Conservation (phyloP, 306 rosid genomes). For the Sicyos baderoa region DNA sequence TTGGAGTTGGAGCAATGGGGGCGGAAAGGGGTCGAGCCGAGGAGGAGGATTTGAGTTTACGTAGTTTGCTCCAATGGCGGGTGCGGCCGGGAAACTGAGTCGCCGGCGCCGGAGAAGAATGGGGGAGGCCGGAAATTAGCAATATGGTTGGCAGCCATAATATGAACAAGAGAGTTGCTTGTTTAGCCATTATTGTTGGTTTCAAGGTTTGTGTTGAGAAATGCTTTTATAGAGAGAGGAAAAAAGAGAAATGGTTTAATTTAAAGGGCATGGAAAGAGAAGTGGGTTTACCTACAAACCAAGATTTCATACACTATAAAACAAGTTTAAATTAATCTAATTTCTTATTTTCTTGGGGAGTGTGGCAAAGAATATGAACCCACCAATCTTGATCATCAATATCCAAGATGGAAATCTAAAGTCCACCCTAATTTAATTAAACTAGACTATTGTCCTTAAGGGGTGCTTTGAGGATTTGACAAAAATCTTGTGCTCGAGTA, state of each 20-base stretch:
- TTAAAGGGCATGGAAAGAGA: not conserved
- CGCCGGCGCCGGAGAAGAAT: not conserved
- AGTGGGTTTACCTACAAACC: not conserved
- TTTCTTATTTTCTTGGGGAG: not conserved
- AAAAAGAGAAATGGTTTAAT: not conserved
- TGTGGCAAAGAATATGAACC: not conserved
- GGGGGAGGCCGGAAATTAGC: not conserved
- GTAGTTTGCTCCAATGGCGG: not conserved
- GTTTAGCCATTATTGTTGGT: not conserved
- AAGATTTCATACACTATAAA: too few species aligned
- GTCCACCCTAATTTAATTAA: too few species aligned
- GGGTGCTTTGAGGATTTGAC: too few species aligned
- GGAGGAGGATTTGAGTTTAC: not conserved
- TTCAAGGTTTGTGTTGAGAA: not conserved
- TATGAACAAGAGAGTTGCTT: not conserved
- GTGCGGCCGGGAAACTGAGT: not conserved
- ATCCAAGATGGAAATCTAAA: too few species aligned
- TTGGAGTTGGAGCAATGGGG: not conserved
- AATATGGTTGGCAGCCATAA: not conserved
- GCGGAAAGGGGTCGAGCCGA: not conserved
- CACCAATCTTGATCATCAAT: not conserved
- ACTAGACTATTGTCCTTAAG: too few species aligned
- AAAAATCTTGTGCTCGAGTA: too few species aligned
- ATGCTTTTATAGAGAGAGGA: not conserved
- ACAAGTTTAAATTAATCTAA: too few species aligned